Base-by-base conservation (phyloP, 1,139 yeast species). In the Pichia sp. region DNA sequence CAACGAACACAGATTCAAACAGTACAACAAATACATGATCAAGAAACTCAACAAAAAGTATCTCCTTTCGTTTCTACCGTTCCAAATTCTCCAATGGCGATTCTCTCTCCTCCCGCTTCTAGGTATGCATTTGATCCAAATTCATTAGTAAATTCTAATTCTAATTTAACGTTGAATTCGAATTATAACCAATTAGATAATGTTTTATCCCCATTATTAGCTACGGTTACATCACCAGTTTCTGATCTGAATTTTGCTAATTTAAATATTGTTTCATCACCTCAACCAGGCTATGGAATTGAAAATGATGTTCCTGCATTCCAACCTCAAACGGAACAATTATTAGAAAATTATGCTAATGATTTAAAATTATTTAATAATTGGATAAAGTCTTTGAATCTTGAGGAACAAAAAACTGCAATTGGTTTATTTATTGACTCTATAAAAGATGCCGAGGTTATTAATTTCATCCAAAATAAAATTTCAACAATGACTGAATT, bases 351-450 rank as follows among this genome's bases (percentile, higher is more conserved):
- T 36, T 71, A 71, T 51, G 69, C 71, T 16, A 66, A 64, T 42
- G 76, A 72, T 52, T 60, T 82, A 57, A 67, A 74, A 46, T 71
- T 73, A 45, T 73, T 78, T 53, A 72, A 77, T 52, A 68, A 68
- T 53, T 82, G 89, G 89, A 68, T 82, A 55, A 74, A 73, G 51
- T 70, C 68, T 53, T 68, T 82, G 59, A 72, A 67, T 46, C 70
- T 76, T 10, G 75, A 73, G 44, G 86, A 82, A 55, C 80, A 72
- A 54, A 67, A 74, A 48, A 67, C 78, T 29, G 75, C 80, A 60
- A 69, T 80, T 58, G 87, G 82, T 53, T 72, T 79, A 54, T 56
- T 76, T 65, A 59, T 81, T 65, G 66, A 73, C 49, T 62, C 71
- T 54, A 58, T 77, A 63, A 60, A 76, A 67, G 59, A 68, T 59